A percentile compares a stretch with the other conserved stretches of the same genome.
Conservation (phyloP, 2,329 filamentous ascomycete genomes). For the Cordyceps cicadae region DNA sequence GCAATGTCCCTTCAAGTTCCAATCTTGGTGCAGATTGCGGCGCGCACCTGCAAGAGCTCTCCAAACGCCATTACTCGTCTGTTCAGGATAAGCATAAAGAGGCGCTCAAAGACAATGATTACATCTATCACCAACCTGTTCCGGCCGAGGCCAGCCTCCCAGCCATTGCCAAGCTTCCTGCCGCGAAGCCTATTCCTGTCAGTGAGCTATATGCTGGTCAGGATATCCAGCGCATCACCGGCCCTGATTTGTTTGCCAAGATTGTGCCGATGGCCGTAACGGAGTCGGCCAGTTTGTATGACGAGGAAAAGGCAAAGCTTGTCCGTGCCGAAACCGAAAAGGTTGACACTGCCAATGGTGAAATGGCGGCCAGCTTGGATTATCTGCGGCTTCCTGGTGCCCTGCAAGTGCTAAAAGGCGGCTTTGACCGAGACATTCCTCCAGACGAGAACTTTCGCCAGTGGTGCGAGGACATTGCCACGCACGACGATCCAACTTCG, state of each 20-base stretch:
- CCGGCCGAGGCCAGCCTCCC: slow-evolving; percentile 76
- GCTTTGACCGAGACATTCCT: slow-evolving; percentile 78
- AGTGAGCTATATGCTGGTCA: slow-evolving; percentile 95
- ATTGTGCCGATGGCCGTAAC: slow-evolving; percentile 95
- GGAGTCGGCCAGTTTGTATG: slow-evolving; percentile 92
- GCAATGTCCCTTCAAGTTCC: slow-evolving; percentile 67
- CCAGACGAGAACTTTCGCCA: slow-evolving; percentile 86
- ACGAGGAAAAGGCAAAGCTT: slow-evolving; percentile 96
- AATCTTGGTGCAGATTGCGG: slow-evolving; percentile 79
- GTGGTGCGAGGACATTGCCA: slow-evolving; percentile 90
- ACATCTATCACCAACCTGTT: slow-evolving; percentile 92
- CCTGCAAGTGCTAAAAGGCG: slow-evolving; percentile 84
- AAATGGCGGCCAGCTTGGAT: slow-evolving; percentile 92
- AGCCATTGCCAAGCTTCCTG: slow-evolving; percentile 80
- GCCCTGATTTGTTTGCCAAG: slow-evolving; percentile 92
- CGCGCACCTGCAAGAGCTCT: slow-evolving; percentile 63
- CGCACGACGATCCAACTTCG: slow-evolving; percentile 68
- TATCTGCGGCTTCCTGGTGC: slow-evolving; percentile 86
- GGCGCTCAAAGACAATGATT: slow-evolving; percentile 88
- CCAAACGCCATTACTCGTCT: slow-evolving; percentile 70
- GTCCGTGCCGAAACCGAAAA: slow-evolving; percentile 88
- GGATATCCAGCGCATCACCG: slow-evolving; percentile 94
- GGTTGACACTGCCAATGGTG: slow-evolving; percentile 84
- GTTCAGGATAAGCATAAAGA: slow-evolving; percentile 74
- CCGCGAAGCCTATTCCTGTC: slow-evolving; percentile 93